phyloP scores from a whole-genome alignment of 257 asterid species.

The Cruciata laevipes region DNA sequence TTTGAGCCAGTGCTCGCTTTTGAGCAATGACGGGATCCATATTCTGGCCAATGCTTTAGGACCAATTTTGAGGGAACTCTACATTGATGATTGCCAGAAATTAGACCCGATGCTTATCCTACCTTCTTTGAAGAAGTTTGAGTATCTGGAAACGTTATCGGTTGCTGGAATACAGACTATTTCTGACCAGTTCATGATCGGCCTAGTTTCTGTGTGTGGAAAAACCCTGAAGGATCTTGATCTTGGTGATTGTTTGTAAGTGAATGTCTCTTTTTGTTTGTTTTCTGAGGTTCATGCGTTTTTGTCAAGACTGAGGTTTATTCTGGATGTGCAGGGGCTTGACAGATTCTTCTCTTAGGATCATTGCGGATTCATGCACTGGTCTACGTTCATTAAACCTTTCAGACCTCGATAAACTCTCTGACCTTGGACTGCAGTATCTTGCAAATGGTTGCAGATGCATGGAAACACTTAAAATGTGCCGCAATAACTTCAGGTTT shows the following conservation, averaged over 20 bases:
- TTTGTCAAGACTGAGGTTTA: not conserved
- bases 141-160: slow-evolving; percentile 61
- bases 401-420: slow-evolving; percentile 46
- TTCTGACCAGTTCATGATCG: slow-evolving; percentile 46
- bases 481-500: slow-evolving; percentile 70
- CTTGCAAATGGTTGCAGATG: slow-evolving; percentile 70
- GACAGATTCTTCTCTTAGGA: slow-evolving; percentile 53
- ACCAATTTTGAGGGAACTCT: slow-evolving; percentile 60
- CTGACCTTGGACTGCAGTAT: slow-evolving; percentile 61
- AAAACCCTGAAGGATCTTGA: slow-evolving; percentile 64
- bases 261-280: slow-evolving; percentile 14
- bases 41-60: slow-evolving; percentile 51
- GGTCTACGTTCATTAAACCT: slow-evolving; percentile 54
- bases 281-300: not conserved
- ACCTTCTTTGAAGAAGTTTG: slow-evolving; percentile 46
- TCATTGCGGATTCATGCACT: slow-evolving; percentile 50
- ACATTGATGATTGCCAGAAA: slow-evolving; percentile 57
- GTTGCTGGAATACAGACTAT: slow-evolving; percentile 55
- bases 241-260: slow-evolving; percentile 65
- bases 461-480: slow-evolving; percentile 46
- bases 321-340: slow-evolving; percentile 44
- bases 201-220: slow-evolving; percentile 36
- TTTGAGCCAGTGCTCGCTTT: slow-evolving; percentile 70
- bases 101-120: slow-evolving; percentile 42
- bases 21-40: slow-evolving; percentile 46